These are phyloP conservation scores for Tillandsia leiboldiana DNA, from an alignment of 176 grass and related monocot species.

Conservation along the genomic window DNA sequence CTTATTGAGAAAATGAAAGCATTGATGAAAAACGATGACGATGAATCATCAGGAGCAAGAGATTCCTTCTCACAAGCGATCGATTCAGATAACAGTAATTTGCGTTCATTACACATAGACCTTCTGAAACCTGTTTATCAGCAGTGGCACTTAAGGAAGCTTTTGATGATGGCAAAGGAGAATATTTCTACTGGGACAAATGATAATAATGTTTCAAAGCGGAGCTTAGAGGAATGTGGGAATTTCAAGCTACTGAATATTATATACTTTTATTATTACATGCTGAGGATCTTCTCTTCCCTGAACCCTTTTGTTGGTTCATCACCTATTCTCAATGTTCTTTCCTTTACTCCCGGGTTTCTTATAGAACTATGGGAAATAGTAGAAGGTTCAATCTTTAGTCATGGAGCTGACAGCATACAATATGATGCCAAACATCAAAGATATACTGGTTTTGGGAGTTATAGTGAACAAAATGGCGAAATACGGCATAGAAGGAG, in stretches of 20 bases:
- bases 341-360: conserved; percentile 91
- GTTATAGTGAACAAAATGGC: conserved; percentile 35
- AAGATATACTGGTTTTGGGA: conserved; percentile 30
- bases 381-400: conserved; percentile 54
- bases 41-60: conserved; percentile 10
- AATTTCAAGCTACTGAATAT: conserved; percentile 49
- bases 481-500: conserved; percentile 54
- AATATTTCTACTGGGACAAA: conserved; percentile 14
- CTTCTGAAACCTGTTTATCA: conserved; percentile 92
- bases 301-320: conserved; percentile 52
- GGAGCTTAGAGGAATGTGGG: conserved; percentile 8
- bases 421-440: conserved; percentile 31
- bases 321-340: conserved; percentile 82
- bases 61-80: conserved; percentile 23
- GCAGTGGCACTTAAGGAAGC: conserved; percentile 93
- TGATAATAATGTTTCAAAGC: conserved; percentile 15
- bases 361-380: conserved; percentile 69
- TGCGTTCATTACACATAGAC: conserved; percentile 45
- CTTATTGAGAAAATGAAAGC: conserved; percentile 45
- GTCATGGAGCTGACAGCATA: conserved; percentile 15
- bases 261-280: conserved; percentile 76
- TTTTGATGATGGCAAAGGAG: conserved; percentile 46
- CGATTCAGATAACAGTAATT: conserved; percentile 21
- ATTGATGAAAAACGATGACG: conserved; percentile 21
- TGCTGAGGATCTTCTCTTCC: conserved; percentile 68